These are phyloP conservation scores for Mucor plumbeus DNA, from an alignment of 371 early-diverging fungal species.

Conservation along the genomic window DNA sequence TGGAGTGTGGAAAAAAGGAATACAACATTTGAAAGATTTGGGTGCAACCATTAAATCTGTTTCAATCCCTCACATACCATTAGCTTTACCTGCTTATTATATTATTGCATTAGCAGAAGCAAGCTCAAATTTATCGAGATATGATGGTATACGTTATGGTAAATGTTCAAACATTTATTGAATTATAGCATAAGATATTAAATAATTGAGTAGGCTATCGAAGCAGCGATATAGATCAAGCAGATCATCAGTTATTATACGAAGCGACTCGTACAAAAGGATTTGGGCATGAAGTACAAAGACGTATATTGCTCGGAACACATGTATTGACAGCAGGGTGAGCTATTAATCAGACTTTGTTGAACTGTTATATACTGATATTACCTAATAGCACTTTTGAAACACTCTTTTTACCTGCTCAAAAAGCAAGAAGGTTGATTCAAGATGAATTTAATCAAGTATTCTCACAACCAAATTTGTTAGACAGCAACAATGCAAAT, in stretches of 20 bases:
- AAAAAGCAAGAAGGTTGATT: slow-evolving; percentile 79
- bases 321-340: slow-evolving; percentile 83
- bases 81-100: slow-evolving; percentile 87
- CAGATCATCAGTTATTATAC: slow-evolving; percentile 55
- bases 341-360: not conserved
- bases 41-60: slow-evolving; percentile 79
- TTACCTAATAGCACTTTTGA: slow-evolving; percentile 51
- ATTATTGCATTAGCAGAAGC: slow-evolving; percentile 92
- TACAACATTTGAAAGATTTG: slow-evolving; percentile 52
- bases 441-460: slow-evolving; percentile 78
- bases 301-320: slow-evolving; percentile 85
- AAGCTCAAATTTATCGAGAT: slow-evolving; percentile 87
- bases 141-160: slow-evolving; percentile 90
- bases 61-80: slow-evolving; percentile 70
- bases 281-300: slow-evolving; percentile 84
- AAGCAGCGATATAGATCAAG: slow-evolving; percentile 21
- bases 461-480: slow-evolving; percentile 58
- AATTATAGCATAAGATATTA: not conserved
- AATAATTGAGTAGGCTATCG: slow-evolving; percentile 43
- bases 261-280: slow-evolving; percentile 68
- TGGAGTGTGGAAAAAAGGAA: slow-evolving; percentile 67
- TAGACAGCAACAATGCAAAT: slow-evolving; percentile 16
- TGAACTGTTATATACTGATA: not conserved
- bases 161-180: not conserved
- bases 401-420: slow-evolving; percentile 78